Base-by-base conservation (phyloP, 2,329 filamentous ascomycete genomes). In the Neofusicoccum parvum region DNA sequence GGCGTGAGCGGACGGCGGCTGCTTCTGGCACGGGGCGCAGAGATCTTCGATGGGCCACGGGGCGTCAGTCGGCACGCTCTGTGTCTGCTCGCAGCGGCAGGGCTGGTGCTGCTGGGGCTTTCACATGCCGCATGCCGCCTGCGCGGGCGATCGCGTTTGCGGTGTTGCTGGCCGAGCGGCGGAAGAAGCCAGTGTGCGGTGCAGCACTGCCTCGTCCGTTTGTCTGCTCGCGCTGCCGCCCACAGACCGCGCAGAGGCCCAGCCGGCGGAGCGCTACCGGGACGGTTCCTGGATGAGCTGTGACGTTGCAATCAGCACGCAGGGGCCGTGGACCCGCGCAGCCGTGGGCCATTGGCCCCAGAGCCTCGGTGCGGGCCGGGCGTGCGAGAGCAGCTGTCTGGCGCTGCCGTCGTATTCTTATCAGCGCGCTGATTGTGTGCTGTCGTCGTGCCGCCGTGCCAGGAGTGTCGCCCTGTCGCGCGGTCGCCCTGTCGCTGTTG, bases 171-270 rank as follows among this genome's bases (percentile, higher is more conserved):
- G 39, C 53, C 17, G 36, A 10, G 34, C 54, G 27, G 54, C 54
- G 54, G 41, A 59, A 11, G 41, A 23, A 20, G 54, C 41, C 2
- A 11, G 43, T 59, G 23, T 17, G 54, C 23, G n/a, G 27, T 36
- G 39, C 14, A 36, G 32, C 15, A 23, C 49, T 20, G 36, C 37
- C 5, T 39, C 37, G 27, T 32, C 27, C 5, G 27, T 7, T 1
- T 32, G 5, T 32, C 27, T 32, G 27, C 27, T 7, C 27, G 27
- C 27, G 27, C 27, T 32, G 27, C 5, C 14, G 53, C 37, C 11
- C 54, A 59, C 54, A 10, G 54, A 20, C 54, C 54, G 54, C 54
- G 54, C 9, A 5, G 54, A 59, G 54, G 54, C 27, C 54, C n/a
- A 5, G 34, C n/a, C 36, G 48, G 23, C 11, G 48, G 48, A 32